Evolutionary conservation across 2,329 filamentous ascomycete species (phyloP), one percentile per base, ranked within the genome.

Genomic region (Calonectria multiphialidica): DNA sequence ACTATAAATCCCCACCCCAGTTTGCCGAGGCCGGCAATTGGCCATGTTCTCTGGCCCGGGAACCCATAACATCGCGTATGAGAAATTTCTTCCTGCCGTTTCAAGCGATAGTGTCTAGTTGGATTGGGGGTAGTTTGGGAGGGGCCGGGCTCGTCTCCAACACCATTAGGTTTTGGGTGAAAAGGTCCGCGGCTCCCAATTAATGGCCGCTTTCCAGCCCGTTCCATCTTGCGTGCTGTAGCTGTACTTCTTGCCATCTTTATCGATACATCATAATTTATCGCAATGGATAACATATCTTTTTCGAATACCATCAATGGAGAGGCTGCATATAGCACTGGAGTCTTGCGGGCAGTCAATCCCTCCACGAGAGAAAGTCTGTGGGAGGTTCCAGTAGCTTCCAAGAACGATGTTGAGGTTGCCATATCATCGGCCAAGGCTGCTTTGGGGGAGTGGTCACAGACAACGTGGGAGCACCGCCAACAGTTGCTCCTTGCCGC

Each of bases 11-110:
- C 35, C 53, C 53, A 37, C 33, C 25, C 15, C 15, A 59, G 1
- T 59, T 59, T 59, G 40, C 53, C 53, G 53, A 59, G 53, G 53
- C 53, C 53, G 53, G 53, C 16, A 59, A 40, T 23, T 59, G 15
- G 13, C 37, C 23, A n/a, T 16, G 10, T 21, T 10, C 13, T 23
- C n/a, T 25, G 21, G 35, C 30, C 37, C 53, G 23, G 21, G 21
- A 59, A 25, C 25, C 15, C 21, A 18, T 33, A 16, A 53, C 49
- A 15, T n/a, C 21, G 35, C 6, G 35, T 10, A 37, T 12, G 35
- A 37, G 10, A 37, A 37, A 37, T 37, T 37, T 37, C 35, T 37
- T 15, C 35, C 7, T 47, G 9, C n/a, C 21, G 21, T 47, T 21
- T 23, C n/a, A 47, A 23, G 21, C 5, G 12, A n/a, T 21, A 21